phyloP scores from a whole-genome alignment of 164 flowering plant genomes.

The Vitis cinerea region DNA sequence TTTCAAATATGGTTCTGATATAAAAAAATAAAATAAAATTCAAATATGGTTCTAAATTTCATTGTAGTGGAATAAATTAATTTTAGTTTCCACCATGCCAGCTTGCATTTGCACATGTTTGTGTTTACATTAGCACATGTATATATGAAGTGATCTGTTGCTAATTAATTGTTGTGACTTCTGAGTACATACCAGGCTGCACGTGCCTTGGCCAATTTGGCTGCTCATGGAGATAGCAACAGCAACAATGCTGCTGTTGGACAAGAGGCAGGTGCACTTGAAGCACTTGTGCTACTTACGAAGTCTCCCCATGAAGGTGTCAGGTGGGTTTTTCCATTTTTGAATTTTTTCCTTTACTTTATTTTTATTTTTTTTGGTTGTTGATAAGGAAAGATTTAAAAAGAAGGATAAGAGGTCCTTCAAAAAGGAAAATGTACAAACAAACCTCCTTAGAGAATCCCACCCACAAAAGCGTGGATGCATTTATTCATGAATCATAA shows the following conservation, averaged over 20 bases:
- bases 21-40: too few relatives aligned
- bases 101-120: background rate
- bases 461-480: too few relatives aligned
- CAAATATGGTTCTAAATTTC: too few relatives aligned
- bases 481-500: too few relatives aligned
- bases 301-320: constrained; percentile 95
- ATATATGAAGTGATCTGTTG: background rate
- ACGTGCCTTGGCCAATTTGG: constrained; percentile 97
- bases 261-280: constrained; percentile 96
- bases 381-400: background rate
- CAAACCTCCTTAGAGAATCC: too few relatives aligned
- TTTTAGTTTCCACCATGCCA: too few relatives aligned
- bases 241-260: constrained; percentile 96
- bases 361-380: background rate
- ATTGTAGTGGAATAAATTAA: too few relatives aligned
- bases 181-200: constrained; percentile 67
- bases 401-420: too few relatives aligned
- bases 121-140: background rate
- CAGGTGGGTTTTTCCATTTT: constrained; percentile 41
- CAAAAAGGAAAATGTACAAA: too few relatives aligned
- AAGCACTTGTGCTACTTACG: constrained; percentile 93
- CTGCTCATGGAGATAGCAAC: constrained; percentile 99
- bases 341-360: background rate
- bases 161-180: background rate
- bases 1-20: background rate